phyloP scores from a whole-genome alignment of 1,284 basidiomycete genomes.

The Sanghuangporus weigelae region DNA sequence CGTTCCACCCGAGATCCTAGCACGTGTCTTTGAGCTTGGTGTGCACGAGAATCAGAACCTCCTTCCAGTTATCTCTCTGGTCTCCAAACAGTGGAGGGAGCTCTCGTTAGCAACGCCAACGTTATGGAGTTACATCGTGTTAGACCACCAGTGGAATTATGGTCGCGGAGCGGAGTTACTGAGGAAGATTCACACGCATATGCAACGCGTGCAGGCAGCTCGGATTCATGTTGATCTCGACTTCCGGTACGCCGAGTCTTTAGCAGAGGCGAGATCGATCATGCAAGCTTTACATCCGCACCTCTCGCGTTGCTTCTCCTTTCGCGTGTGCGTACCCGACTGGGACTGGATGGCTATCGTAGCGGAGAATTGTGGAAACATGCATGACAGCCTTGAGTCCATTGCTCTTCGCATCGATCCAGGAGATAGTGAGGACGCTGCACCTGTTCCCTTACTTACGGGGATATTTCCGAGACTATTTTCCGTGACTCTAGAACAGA shows the following conservation, averaged over 20 bases:
- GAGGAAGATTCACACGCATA: constrained; percentile 23
- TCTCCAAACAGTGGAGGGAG: constrained; percentile 28
- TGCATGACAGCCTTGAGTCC: constrained; percentile 27
- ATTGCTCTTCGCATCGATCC: constrained; percentile 28
- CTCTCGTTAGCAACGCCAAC: constrained; percentile 26
- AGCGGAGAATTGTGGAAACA: constrained; percentile 20
- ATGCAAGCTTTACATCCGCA: constrained; percentile 27
- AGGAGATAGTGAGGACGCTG: constrained; percentile 25
- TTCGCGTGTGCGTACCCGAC: constrained; percentile 26
- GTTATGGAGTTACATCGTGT: constrained; percentile 30
- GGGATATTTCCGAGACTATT: constrained; percentile 26
- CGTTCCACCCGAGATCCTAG: constrained; percentile 30
- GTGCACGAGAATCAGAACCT: constrained; percentile 26
- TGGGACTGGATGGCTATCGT: constrained; percentile 29
- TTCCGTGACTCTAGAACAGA: constrained; percentile 28
- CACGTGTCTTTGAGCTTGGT: constrained; percentile 32
- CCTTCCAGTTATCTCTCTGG: constrained; percentile 24
- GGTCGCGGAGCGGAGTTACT: constrained; percentile 25
- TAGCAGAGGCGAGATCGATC: constrained; percentile 24
- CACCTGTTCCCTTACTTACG: constrained; percentile 25
- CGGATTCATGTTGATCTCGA: constrained; percentile 29
- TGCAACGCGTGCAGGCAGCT: constrained; percentile 28
- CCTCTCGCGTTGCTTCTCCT: constrained; percentile 28
- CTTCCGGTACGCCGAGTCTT: constrained; percentile 25
- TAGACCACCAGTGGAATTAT: constrained; percentile 28